Percentiles rank a stretch among this genome's conserved stretches.
phyloP scores from a whole-genome alignment of 2,329 filamentous ascomycete genomes.

The Xylaria sp. region DNA sequence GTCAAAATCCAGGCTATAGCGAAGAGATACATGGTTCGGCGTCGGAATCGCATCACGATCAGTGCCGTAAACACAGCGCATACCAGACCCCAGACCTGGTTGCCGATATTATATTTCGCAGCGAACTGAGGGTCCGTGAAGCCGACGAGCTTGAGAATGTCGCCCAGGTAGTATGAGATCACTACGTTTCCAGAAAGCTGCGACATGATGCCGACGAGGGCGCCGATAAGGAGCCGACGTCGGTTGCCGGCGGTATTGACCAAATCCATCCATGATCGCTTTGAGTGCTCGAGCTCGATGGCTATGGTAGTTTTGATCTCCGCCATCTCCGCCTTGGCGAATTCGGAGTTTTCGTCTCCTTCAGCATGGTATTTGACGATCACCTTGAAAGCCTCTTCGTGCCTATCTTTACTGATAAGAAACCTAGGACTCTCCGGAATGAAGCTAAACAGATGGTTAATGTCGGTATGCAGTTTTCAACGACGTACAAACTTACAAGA shows the following conservation, averaged over 20 bases:
- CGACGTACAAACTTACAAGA: conserved; percentile 48
- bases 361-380: conserved; percentile 56
- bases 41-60: conserved; percentile 56
- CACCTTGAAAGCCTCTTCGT: conserved; percentile 49
- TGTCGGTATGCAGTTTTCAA: no score
- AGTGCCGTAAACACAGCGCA: conserved; percentile 57
- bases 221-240: conserved; percentile 59
- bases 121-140: conserved; percentile 55
- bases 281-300: conserved; percentile 58
- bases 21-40: conserved; percentile 62
- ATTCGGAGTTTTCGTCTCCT: conserved; percentile 57
- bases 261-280: conserved; percentile 64
- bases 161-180: conserved; percentile 59
- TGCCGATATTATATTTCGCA: conserved; percentile 59
- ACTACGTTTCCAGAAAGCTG: conserved; percentile 65
- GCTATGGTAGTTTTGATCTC: conserved; percentile 64
- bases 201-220: conserved; percentile 63
- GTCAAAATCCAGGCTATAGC: conserved; percentile 61
- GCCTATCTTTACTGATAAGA: conserved; percentile 47
- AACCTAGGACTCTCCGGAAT: conserved; percentile 49
- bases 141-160: conserved; percentile 58
- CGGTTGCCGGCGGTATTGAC: conserved; percentile 61
- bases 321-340: conserved; percentile 61
- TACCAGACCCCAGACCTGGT: conserved; percentile 59
- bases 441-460: conserved; percentile 40